Evolutionary conservation across 352 stramenopile species (phyloP), one percentile per base, ranked within the genome.

Genomic region (Pythium phragmitis): DNA sequence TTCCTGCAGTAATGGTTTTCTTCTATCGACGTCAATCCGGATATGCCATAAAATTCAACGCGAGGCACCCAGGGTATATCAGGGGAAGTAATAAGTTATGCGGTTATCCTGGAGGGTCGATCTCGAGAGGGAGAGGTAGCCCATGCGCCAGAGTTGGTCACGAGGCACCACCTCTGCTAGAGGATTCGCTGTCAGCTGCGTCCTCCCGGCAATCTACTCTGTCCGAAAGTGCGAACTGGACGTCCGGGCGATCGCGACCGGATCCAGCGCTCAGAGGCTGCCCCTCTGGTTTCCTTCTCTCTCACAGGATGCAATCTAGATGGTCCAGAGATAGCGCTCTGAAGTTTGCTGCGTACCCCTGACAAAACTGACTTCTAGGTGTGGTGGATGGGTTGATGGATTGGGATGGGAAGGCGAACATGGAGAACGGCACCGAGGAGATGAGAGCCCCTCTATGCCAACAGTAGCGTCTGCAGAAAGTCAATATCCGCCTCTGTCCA

Each of bases 401-500:
- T 30, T 30, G 26, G 26, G 28, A 58, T 34, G 43, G 19, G 37
- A 58, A 30, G 52, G 36, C 3, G 26, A 37, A 45, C 19, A 49
- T 37, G 53, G 21, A 60, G 13, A 1, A 41, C 21, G 12, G 46
- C 42, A 46, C 7, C 0, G 21, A 7, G 16, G 41, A 3, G 6
- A 23, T 17, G 23, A 12, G 23, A 28, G 11, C 6, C 37, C 11
- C 41, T 57, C 68, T 79, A 92, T 7, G 76, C 70, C 23, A 94
- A 72, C 41, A 92, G 60, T 67, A 94, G 69, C 30, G 68, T 87
- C 67, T 91, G 82, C 49, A 94, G 68, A 55, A 94, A 89, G 49
- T 89, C 73, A 57, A 94, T 91, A 60, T 94, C 85, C 45, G 89
- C 82, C 60, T 92, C 85, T 46, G 71, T 90, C 85, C 85, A 94